Evolutionary conservation across 495 filamentous ascomycete species (phyloP), one percentile per base, ranked within the genome.

Genomic region (Penicillium paxilli): DNA sequence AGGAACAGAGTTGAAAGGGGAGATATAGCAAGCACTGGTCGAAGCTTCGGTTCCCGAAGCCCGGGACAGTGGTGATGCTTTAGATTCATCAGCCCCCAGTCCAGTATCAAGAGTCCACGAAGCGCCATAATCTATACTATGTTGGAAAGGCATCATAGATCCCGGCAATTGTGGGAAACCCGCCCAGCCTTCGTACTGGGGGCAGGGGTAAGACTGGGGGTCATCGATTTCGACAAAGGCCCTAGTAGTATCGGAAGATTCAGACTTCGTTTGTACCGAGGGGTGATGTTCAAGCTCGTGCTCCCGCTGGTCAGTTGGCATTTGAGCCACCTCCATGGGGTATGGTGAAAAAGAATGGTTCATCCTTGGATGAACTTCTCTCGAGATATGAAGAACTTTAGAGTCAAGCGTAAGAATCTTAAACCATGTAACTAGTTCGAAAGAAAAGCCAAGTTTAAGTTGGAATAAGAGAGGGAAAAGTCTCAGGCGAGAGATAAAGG

Each of bases 281-380:
- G 44, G 45, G 25, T 48, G 50, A 28, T 52, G 51, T 8, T 60
- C n/a, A n/a, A n/a, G 55, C 37, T 55, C 53, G 42, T 54, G 57
- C 50, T 60, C 63, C 20, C 49, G 58, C 57, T 62, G 67, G 54
- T 58, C 60, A 54, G 59, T 63, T 59, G 70, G 48, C 35, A 64
- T 53, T 41, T 65, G 62, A 54, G 55, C 60, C 44, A 59, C 25
- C 41, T 51, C 50, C 22, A 54, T 60, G 37, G 49, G 48, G 44
- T 58, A 50, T 26, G 60, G 47, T 22, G n/a, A n/a, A n/a, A 49
- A 26, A 21, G 56, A 51, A 32, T 64, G 63, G 32, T 69, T 54
- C 69, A 72, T 72, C 22, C 19, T n/a, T 26, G 48, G 40, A 42
- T 42, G 40, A 42, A 42, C 23, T 11, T 23, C 20, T n/a, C 26